Evolutionary conservation across 495 filamentous ascomycete genomes (phyloP), one percentile per base, ranked within the genome.

Genomic region (Tirmania nivea): DNA sequence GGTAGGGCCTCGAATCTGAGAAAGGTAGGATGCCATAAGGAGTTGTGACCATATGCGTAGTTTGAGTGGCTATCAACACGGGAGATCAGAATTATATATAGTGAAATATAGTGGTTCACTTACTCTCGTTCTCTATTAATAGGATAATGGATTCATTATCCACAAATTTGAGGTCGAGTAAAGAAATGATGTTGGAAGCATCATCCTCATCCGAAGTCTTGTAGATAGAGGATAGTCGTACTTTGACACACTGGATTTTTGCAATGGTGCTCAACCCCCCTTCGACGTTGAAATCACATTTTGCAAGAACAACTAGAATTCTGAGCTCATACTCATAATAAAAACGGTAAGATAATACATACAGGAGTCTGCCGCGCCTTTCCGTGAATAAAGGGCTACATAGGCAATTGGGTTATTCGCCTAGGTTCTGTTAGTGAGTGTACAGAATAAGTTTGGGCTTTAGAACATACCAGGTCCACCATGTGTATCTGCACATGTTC

Each of bases 231-330:
- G 58, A 50, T 48, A 61, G 42, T 17, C 68, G 57, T 16, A 77
- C 54, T 42, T 67, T 61, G 10, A 78, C 52, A 1, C 65, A 67
- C 37, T 70, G 66, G 19, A 70, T 53, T 7, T 70, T 68, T 14
- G 67, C 69, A 34, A 57, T 63, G 48, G 75, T 73, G 57, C 76
- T 79, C 49, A 79, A 69, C 9, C 77, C 77, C 51, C 75, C 76
- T 45, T 68, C 63, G 5, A 70, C 71, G 36, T 68, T 60, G 11
- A 78, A 62, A 3, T 67, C 59, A 14, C 71, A 64, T n/a, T 72
- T 68, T 52, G 73, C 74, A 35, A 78, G 61, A 52, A 69, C 67
- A 21, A 77, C 73, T 78, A 53, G 36, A 35, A 36, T 19, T 49
- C 8, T 52, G 10, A 52, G 37, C 12, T 54, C 12, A 14, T 8